Percentiles rank a stretch among this genome's conserved stretches.
phyloP scores from a whole-genome alignment of 306 rosid genomes.

The Nissolia schottii region DNA sequence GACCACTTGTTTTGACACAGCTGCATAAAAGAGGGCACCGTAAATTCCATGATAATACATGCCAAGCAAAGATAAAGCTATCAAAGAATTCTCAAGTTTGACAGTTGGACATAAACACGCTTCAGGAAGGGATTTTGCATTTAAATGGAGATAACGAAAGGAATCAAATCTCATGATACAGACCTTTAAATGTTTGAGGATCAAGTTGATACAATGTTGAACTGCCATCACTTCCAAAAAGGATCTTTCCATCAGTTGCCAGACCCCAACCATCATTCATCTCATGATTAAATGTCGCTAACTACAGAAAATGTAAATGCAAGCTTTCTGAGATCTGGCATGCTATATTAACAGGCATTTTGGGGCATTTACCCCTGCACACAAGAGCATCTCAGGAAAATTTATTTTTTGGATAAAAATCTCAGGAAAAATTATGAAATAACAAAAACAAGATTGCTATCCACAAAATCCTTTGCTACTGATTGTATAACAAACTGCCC shows the following conservation, averaged over 20 bases:
- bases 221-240: constrained; percentile 92
- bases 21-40: constrained; percentile 38
- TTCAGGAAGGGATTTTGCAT: background rate
- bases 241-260: constrained; percentile 78
- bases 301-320: constrained; percentile 33
- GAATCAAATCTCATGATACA: background rate
- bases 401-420: no score
- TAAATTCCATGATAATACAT: constrained; percentile 11
- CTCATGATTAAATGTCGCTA: constrained; percentile 59
- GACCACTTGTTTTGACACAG: constrained; percentile 46
- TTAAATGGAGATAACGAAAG: background rate
- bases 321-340: constrained; percentile 17
- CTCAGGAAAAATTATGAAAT: background rate
- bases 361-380: background rate
- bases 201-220: constrained; percentile 70
- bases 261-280: constrained; percentile 98
- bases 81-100: background rate
- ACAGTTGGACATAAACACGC: background rate
- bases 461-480: background rate
- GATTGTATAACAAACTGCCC: background rate
- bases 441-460: background rate
- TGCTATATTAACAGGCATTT: constrained; percentile 1
- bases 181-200: constrained; percentile 68
- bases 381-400: background rate
- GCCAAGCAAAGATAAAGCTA: background rate